phyloP scores from a whole-genome alignment of 768 basidiomycete species.

The Tulasnella sp. region DNA sequence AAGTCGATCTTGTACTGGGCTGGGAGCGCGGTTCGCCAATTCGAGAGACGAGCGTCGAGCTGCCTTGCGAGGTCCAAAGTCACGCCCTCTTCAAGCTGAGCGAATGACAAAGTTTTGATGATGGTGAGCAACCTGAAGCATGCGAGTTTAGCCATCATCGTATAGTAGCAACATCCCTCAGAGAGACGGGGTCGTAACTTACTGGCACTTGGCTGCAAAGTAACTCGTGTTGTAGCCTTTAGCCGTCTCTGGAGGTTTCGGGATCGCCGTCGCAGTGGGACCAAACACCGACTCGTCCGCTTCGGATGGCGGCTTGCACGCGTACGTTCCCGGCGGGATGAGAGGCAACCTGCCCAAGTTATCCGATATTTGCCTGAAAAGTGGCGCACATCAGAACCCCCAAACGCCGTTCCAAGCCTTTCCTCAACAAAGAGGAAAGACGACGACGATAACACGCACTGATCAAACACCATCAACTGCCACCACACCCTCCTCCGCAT shows the following conservation, averaged over 20 bases:
- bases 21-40: conserved; percentile 59
- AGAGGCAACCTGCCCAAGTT: conserved; percentile 65
- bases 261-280: conserved; percentile 52
- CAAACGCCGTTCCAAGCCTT: no score
- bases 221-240: conserved; percentile 47
- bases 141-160: no score
- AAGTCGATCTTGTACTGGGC: conserved; percentile 51
- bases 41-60: conserved; percentile 60
- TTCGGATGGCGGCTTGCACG: conserved; percentile 56
- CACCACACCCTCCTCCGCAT: conserved; percentile 69
- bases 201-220: conserved; percentile 66
- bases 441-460: no score
- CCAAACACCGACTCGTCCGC: conserved; percentile 60
- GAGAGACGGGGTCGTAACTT: no score
- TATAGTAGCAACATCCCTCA: no score
- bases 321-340: conserved; percentile 60
- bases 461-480: conserved; percentile 76
- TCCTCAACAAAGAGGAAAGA: neutral
- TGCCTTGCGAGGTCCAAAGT: conserved; percentile 65
- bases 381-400: neutral
- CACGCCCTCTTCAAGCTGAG: conserved; percentile 38
- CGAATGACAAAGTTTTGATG: conserved; percentile 49
- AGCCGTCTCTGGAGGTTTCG: conserved; percentile 43
- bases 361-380: conserved; percentile 68
- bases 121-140: conserved; percentile 56